phyloP scores from a whole-genome alignment of 352 stramenopile species.

The Phytopythium helicoides region DNA sequence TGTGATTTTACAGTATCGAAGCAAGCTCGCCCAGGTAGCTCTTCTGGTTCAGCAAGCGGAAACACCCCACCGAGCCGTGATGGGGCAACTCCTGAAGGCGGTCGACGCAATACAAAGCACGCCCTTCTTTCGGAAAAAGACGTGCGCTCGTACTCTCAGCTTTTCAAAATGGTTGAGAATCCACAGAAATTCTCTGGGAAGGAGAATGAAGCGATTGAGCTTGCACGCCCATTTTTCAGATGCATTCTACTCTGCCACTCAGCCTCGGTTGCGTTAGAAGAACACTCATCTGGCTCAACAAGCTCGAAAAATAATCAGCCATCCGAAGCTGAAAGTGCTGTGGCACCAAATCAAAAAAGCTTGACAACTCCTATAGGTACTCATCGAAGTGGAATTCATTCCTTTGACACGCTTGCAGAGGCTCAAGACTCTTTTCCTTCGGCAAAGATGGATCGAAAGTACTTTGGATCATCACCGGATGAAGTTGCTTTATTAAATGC shows the following conservation, averaged over 20 bases:
- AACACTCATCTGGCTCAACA: slow-evolving; percentile 13
- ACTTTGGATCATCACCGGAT: slow-evolving; percentile 80
- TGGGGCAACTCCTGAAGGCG: slow-evolving; percentile 12
- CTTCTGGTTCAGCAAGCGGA: not conserved
- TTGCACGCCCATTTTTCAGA: slow-evolving; percentile 75
- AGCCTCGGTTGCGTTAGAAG: slow-evolving; percentile 57
- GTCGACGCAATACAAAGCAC: slow-evolving; percentile 27
- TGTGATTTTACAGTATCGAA: not conserved
- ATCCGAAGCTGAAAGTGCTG: not conserved
- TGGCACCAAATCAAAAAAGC: not conserved
- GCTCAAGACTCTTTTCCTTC: slow-evolving; percentile 23
- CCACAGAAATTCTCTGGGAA: slow-evolving; percentile 41
- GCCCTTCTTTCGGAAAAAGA: slow-evolving; percentile 65
- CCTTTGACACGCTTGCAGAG: not conserved
- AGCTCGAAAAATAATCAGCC: slow-evolving; percentile 1
- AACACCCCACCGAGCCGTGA: not conserved
- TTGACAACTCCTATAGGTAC: not conserved
- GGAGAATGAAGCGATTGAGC: slow-evolving; percentile 52
- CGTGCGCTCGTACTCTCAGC: slow-evolving; percentile 57
- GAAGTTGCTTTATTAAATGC: slow-evolving; percentile 80
- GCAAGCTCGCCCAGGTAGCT: not conserved
- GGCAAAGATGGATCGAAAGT: slow-evolving; percentile 37
- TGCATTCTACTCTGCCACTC: slow-evolving; percentile 83
- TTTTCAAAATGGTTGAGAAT: slow-evolving; percentile 70
- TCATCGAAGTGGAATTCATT: not conserved